These are phyloP conservation scores for Xylaria curta DNA, from an alignment of 495 filamentous ascomycete genomes.

Conservation along the genomic window DNA sequence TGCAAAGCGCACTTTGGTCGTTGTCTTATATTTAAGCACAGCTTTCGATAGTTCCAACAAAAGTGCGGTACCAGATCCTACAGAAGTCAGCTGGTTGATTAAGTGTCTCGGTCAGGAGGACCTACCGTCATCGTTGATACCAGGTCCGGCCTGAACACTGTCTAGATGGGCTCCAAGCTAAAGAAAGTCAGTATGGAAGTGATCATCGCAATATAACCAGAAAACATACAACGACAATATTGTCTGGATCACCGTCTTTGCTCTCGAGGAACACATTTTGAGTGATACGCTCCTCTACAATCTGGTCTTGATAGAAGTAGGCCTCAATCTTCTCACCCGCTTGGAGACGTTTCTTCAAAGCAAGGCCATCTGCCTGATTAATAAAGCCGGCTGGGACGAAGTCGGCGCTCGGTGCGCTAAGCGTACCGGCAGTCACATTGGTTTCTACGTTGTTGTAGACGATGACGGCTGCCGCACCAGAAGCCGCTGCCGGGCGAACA, in stretches of 20 bases:
- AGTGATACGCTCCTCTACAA: conserved; percentile 44
- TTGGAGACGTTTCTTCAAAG: conserved; percentile 36
- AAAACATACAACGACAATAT: conserved; percentile 40
- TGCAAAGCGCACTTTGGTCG: conserved; percentile 51
- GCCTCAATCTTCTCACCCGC: conserved; percentile 40
- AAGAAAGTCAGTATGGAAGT: neutral
- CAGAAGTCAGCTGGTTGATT: neutral
- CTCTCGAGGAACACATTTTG: conserved; percentile 54
- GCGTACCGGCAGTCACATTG: conserved; percentile 38
- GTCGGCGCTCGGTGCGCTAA: conserved; percentile 43
- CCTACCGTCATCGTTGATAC: conserved; percentile 33
- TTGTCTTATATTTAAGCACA: conserved; percentile 40
- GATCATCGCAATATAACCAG: neutral
- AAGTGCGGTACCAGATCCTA: conserved; percentile 40
- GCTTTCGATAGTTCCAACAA: conserved; percentile 48
- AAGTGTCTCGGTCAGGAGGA: neutral
- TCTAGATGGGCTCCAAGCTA: conserved; percentile 53
- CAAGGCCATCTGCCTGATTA: conserved; percentile 42
- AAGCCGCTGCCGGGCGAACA: conserved; percentile 44
- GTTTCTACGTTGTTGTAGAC: conserved; percentile 44
- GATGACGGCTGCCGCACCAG: conserved; percentile 48
- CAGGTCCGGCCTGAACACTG: conserved; percentile 52
- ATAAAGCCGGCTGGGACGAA: conserved; percentile 47
- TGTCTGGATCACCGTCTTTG: conserved; percentile 35
- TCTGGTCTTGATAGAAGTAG: conserved; percentile 48